Evolutionary conservation across 2,329 filamentous ascomycete genomes (phyloP).

Genomic region (Xylaria sp.): DNA sequence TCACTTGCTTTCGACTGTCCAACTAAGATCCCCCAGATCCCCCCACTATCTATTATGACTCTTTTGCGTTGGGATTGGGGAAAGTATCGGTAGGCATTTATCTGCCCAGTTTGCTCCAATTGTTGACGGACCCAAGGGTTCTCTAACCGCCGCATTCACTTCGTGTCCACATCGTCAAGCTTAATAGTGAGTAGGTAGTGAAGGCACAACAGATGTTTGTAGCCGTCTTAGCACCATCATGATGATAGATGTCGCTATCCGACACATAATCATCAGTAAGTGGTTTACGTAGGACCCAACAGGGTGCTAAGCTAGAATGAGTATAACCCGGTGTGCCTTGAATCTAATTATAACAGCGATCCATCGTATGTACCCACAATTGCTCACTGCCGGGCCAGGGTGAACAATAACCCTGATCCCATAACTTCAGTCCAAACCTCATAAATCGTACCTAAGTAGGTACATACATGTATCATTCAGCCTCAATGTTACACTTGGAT

Average conservation of each 20-base stretch:
- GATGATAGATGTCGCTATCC: not conserved
- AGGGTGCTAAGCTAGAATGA: not conserved
- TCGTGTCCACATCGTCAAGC: not conserved
- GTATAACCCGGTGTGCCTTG: not conserved
- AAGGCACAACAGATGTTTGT: not conserved
- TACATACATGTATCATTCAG: not conserved
- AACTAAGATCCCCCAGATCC: not conserved
- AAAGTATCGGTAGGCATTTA: not conserved
- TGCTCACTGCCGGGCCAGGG: not conserved
- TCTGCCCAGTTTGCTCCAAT: conserved; percentile 1
- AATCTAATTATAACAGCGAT: conserved; percentile 7
- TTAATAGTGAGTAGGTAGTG: not conserved
- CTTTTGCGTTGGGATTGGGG: not conserved
- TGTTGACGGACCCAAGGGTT: not conserved
- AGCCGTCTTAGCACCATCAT: not conserved
- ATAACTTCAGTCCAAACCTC: too few species aligned
- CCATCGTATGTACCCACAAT: not conserved
- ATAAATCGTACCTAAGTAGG: too few species aligned
- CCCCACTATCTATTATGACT: not conserved
- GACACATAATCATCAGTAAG: not conserved
- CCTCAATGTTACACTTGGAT: not conserved
- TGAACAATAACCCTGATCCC: not conserved
- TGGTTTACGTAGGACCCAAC: not conserved
- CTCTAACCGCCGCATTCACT: not conserved
- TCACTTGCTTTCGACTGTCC: not conserved